Base-by-base conservation (phyloP, 805 yeast genomes). In the Metschnikowia henanensis region DNA sequence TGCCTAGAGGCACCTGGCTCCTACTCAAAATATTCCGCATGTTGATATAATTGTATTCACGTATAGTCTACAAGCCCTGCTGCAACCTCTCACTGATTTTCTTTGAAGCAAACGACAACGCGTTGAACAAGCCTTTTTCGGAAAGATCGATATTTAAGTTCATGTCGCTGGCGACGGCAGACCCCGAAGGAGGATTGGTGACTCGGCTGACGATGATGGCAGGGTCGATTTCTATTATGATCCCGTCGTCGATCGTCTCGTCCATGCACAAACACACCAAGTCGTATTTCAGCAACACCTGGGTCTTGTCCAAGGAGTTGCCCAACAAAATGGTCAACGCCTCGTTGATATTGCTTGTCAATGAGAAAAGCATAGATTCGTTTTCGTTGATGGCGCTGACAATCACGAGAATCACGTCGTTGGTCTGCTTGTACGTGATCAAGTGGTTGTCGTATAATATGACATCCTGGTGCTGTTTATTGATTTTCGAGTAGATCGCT, bases 221-320 rank as follows among this genome's bases (percentile, higher is more conserved):
- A 5, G 95, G 82, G 58, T 94, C 97, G 21, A 90, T 84, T 64
- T 94, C 97, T 54, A 94, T 75, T 44, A 94, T 81, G 51, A 94
- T 81, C 31, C 98, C 99, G 61, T 91, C 95, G 61, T 94, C 99
- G 38, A 94, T 74, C 8, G 95, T 77, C 67, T 94, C 98, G 64
- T 94, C 99, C 34, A 91, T 78, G 4, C 95, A 87, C 62, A 94
- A 76, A 34, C 88, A 74, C 30, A 90, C 84, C 73, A 87, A 75
- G 65, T 94, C 99, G 61, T 84, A 94, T 61, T 84, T 80, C 52
- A 87, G 96, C 56, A 83, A 77, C 35, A 92, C 70, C 3, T 91
- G 78, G 52, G 82, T 76, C 62, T 83, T 87, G 65, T 94, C 98
- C 50, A 91, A 71, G 12, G 86, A 77, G 53, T 71, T 75, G 54